A percentile compares a stretch with the other conserved stretches of the same genome.
Conservation (phyloP, 257 asterid genomes). For the Oldenlandia corymbosa region DNA sequence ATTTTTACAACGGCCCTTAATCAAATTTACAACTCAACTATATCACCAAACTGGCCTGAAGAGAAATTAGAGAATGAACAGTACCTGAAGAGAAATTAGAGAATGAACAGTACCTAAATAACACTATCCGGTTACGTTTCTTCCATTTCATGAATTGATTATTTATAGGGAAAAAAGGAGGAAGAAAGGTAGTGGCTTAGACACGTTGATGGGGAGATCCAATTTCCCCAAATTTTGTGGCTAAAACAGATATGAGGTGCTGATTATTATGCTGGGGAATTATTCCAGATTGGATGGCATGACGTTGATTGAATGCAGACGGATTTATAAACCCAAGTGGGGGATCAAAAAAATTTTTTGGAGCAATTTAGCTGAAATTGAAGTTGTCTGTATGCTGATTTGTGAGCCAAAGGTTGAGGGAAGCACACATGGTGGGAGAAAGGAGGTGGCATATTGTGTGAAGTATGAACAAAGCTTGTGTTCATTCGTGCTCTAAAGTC, state of each 20-base stretch:
- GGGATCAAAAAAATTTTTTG: slow-evolving; percentile 1
- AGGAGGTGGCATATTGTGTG: not conserved
- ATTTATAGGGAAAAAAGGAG: slow-evolving; percentile 15
- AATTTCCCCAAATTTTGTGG: slow-evolving; percentile 42
- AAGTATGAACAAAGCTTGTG: not conserved
- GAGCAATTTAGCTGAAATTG: too few relatives aligned
- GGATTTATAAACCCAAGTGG: slow-evolving; percentile 12
- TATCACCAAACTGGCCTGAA: too few relatives aligned
- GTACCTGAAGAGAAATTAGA: too few relatives aligned
- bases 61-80: too few relatives aligned
- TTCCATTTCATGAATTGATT: not conserved
- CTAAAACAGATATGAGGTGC: slow-evolving; percentile 20
- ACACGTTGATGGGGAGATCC: slow-evolving; percentile 29
- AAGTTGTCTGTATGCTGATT: not conserved
- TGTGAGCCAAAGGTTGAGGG: not conserved
- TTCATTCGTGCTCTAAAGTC: too few relatives aligned
- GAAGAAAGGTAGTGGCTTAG: slow-evolving; percentile 5
- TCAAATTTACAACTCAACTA: not conserved
- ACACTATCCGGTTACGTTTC: not conserved
- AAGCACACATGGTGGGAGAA: slow-evolving; percentile 7
- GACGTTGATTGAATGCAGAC: slow-evolving; percentile 7
- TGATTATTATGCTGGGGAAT: slow-evolving; percentile 17
- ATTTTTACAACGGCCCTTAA: slow-evolving; percentile 18
- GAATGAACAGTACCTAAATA: too few relatives aligned
- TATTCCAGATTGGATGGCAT: slow-evolving; percentile 21